phyloP scores from a whole-genome alignment of 2,329 filamentous ascomycete genomes.

The Phyllosticta citriasiana region DNA sequence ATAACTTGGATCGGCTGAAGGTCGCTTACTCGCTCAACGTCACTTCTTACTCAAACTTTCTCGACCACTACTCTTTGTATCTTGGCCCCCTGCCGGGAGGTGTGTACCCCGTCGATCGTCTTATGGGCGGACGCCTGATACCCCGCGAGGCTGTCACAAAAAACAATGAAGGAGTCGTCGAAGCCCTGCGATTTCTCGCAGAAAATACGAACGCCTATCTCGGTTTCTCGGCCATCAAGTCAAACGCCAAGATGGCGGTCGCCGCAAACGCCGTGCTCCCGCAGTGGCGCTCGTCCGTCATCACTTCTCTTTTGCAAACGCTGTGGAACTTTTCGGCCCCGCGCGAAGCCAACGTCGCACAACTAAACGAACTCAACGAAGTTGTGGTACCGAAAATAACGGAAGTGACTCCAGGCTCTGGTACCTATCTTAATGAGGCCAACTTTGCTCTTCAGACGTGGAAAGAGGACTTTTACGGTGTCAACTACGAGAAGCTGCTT shows the following conservation, averaged over 20 bases:
- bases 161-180: neutral
- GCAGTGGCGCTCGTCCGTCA: slow-evolving; percentile 13
- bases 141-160: slow-evolving; percentile 1
- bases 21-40: slow-evolving; percentile 17
- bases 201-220: too few species aligned
- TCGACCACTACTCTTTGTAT: slow-evolving; percentile 19
- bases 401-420: slow-evolving; percentile 22
- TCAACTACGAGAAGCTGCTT: slow-evolving; percentile 16
- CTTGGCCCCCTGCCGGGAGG: slow-evolving; percentile 20
- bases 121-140: slow-evolving; percentile 12
- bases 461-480: slow-evolving; percentile 9
- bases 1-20: slow-evolving; percentile 13
- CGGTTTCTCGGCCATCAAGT: neutral
- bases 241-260: neutral
- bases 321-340: neutral
- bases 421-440: slow-evolving; percentile 13
- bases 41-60: slow-evolving; percentile 17
- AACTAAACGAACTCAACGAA: neutral
- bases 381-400: neutral
- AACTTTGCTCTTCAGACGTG: neutral
- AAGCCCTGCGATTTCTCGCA: neutral
- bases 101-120: neutral
- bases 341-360: neutral
- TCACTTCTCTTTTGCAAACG: neutral
- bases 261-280: slow-evolving; percentile 16